Evolutionary conservation across 257 asterid species (phyloP).

Genomic region (Verbena officinalis): DNA sequence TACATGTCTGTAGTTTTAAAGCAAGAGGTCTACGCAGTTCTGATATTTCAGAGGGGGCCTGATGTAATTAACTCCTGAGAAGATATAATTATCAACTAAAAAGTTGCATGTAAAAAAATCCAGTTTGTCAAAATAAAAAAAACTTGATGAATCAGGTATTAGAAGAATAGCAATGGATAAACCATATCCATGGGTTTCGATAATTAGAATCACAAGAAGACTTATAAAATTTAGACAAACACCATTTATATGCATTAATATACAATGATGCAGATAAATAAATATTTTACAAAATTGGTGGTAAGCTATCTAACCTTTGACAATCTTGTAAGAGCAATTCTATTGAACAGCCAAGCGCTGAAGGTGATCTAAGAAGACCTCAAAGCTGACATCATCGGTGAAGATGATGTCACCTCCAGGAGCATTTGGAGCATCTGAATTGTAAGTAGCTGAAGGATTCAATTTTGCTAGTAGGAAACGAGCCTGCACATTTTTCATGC

Average conservation of each 20-base stretch:
- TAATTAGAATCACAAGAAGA: constrained; percentile 28
- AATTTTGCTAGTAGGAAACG: constrained; percentile 94
- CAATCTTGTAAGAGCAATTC: constrained; percentile 31
- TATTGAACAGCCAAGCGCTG: constrained; percentile 96
- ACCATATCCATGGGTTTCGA: constrained; percentile 11
- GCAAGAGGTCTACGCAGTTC: no score
- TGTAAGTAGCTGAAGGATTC: constrained; percentile 97
- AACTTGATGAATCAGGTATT: constrained; percentile 12
- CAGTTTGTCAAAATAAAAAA: background rate
- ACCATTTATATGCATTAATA: constrained; percentile 36
- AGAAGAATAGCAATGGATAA: constrained; percentile 2
- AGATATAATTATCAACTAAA: background rate
- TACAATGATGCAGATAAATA: constrained; percentile 47
- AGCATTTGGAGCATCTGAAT: constrained; percentile 59
- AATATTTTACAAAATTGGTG: constrained; percentile 48
- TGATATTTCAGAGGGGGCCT: no score
- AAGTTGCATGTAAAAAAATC: background rate
- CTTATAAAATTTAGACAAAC: constrained; percentile 23
- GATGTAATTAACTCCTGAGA: no score
- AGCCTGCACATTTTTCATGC: constrained; percentile 64
- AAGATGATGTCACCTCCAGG: constrained; percentile 91
- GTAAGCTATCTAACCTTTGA: constrained; percentile 49
- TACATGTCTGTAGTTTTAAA: no score
- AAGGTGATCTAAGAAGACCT: constrained; percentile 96
- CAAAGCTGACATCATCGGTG: constrained; percentile 98